These are phyloP conservation scores for Neurospora cerealis DNA, from an alignment of 495 filamentous ascomycete species.

Conservation along the genomic window DNA sequence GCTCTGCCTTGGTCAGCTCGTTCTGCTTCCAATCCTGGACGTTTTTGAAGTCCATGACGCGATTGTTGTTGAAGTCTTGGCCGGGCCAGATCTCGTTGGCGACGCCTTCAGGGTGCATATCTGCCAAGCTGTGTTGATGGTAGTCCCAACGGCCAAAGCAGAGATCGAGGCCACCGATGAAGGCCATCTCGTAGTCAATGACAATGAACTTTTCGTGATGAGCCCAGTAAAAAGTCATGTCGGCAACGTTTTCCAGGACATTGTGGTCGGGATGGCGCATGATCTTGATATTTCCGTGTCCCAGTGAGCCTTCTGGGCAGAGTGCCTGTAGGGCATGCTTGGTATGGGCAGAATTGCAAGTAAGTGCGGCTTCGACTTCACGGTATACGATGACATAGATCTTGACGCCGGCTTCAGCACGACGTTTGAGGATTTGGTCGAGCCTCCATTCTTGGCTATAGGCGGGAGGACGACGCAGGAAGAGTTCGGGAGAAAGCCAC, in stretches of 20 bases:
- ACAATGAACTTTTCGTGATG: constrained; percentile 97
- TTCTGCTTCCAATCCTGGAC: constrained; percentile 90
- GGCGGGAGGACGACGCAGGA: constrained; percentile 74
- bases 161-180: constrained; percentile 89
- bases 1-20: constrained; percentile 84
- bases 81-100: constrained; percentile 83
- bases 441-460: constrained; percentile 79
- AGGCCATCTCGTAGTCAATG: constrained; percentile 81
- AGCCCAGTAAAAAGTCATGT: constrained; percentile 98
- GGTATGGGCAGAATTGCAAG: constrained; percentile 87
- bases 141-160: constrained; percentile 93
- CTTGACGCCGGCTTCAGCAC: constrained; percentile 85
- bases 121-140: constrained; percentile 74
- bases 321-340: constrained; percentile 77
- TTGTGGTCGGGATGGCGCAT: constrained; percentile 96
- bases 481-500: constrained; percentile 94
- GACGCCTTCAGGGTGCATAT: constrained; percentile 79
- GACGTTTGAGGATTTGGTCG: constrained; percentile 76
- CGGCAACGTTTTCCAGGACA: constrained; percentile 81
- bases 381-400: constrained; percentile 93
- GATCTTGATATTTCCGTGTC: constrained; percentile 76
- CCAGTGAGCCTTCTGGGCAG: constrained; percentile 68
- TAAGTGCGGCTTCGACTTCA: constrained; percentile 73
- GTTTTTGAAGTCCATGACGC: constrained; percentile 89
- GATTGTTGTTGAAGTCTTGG: constrained; percentile 93